These are phyloP conservation scores for Tetrahymena malaccensis DNA, from an alignment of 73 alveolate species.

Conservation along the genomic window DNA sequence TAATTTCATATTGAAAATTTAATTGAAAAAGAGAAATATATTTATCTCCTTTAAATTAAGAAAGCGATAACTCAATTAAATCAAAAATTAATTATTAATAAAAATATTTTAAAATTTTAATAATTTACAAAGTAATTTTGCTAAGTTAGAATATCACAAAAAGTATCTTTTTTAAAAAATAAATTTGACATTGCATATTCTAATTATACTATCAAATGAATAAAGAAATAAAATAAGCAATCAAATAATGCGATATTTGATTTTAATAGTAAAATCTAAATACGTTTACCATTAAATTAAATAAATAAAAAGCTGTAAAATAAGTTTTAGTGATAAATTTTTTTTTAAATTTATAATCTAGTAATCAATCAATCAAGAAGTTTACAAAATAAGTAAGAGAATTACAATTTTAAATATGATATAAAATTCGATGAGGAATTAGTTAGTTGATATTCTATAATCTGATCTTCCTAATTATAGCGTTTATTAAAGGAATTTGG, in stretches of 20 bases:
- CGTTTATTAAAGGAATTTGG: not conserved
- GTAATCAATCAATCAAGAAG: not conserved
- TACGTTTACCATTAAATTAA: not conserved
- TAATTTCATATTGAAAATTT: too few relatives aligned
- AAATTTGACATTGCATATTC: not conserved
- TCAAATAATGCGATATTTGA: too few relatives aligned
- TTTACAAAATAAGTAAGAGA: not conserved
- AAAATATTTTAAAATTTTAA: too few relatives aligned
- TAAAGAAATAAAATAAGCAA: too few relatives aligned
- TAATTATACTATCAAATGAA: too few relatives aligned
- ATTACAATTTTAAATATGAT: not conserved
- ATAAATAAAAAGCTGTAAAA: not conserved
- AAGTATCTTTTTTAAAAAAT: not conserved
- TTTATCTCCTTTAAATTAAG: too few relatives aligned
- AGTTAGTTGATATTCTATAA: not conserved
- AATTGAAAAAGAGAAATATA: too few relatives aligned
- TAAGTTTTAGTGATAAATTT: not conserved
- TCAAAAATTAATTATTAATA: too few relatives aligned
- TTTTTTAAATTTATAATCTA: not conserved
- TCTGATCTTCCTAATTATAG: not conserved
- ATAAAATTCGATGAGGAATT: not conserved
- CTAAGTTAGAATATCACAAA: not conserved
- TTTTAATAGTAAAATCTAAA: too few relatives aligned
- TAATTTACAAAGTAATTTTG: too few relatives aligned
- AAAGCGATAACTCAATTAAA: too few relatives aligned